These are phyloP conservation scores for Fusarium neocosmosporiellum DNA, from an alignment of 2,329 filamentous ascomycete genomes.

Conservation along the genomic window DNA sequence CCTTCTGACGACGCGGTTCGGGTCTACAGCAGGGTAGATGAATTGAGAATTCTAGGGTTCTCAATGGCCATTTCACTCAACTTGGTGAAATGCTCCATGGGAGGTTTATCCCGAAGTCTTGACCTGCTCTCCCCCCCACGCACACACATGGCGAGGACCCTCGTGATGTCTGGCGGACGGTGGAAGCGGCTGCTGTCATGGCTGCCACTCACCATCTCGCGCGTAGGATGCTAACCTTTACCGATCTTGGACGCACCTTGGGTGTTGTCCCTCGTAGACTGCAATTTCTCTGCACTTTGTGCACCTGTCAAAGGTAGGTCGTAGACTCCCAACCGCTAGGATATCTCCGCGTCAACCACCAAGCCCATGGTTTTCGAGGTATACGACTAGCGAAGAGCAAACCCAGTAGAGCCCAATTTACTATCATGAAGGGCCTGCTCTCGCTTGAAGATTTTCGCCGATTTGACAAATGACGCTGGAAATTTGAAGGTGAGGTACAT, in stretches of 20 bases:
- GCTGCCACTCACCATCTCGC: neutral
- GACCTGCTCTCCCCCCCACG: conserved; percentile 37
- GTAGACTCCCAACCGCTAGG: conserved; percentile 68
- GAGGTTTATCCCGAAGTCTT: conserved; percentile 77
- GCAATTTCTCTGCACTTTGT: conserved; percentile 24
- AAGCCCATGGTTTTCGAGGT: conserved; percentile 83
- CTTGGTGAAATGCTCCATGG: conserved; percentile 78
- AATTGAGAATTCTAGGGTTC: conserved; percentile 60
- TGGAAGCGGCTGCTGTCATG: neutral
- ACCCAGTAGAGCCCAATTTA: conserved; percentile 54
- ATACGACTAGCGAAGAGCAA: conserved; percentile 93
- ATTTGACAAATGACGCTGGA: conserved; percentile 72
- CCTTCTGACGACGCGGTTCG: conserved; percentile 44
- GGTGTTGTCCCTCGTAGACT: conserved; percentile 28
- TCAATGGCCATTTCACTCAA: conserved; percentile 79
- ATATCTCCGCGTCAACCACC: conserved; percentile 89
- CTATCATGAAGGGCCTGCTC: conserved; percentile 66
- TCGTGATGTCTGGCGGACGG: conserved; percentile 30
- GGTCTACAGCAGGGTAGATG: conserved; percentile 54
- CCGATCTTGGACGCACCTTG: conserved; percentile 9
- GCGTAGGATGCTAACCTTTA: conserved; percentile 32
- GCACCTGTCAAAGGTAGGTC: conserved; percentile 25
- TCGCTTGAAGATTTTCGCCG: conserved; percentile 85
- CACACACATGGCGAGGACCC: conserved; percentile 22
- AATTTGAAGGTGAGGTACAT: conserved; percentile 92